A percentile compares a stretch with the other conserved stretches of the same genome.
phyloP scores from a whole-genome alignment of 139 green algal species.

The Chlorella vulgaris region DNA sequence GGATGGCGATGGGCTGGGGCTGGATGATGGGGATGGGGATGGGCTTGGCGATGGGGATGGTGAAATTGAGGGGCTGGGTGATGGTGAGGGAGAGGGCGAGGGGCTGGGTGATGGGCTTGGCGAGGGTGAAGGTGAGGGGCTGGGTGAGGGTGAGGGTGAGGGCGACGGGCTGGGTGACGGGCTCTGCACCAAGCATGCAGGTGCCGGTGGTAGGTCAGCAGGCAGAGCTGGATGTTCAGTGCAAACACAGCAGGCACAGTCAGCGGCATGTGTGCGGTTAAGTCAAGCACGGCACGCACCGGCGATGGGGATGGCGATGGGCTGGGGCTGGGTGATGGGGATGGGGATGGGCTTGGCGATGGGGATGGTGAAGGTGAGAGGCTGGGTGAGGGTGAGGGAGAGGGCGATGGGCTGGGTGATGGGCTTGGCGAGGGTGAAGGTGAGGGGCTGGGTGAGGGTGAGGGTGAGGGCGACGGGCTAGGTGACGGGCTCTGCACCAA shows the following conservation, averaged over 20 bases:
- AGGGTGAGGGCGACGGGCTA: too few relatives aligned
- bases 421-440: background rate
- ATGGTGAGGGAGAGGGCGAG: too few relatives aligned
- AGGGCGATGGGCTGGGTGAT: too few relatives aligned
- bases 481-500: too few relatives aligned
- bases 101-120: background rate
- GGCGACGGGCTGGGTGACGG: background rate
- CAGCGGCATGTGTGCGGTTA: too few relatives aligned
- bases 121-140: background rate
- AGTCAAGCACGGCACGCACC: too few relatives aligned
- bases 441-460: background rate
- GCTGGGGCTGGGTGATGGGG: background rate
- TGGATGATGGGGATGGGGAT: too few relatives aligned
- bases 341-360: background rate
- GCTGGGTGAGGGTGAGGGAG: too few relatives aligned
- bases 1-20: background rate
- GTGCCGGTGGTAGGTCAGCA: background rate
- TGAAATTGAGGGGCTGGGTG: background rate
- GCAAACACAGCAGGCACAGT: too few relatives aligned
- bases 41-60: background rate
- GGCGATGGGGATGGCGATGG: too few relatives aligned
- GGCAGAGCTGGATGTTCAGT: too few relatives aligned
- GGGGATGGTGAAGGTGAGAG: background rate
- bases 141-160: background rate
- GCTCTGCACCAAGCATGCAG: background rate